Percentiles rank a stretch among this genome's conserved stretches.
These are phyloP conservation scores for Physcomitrellopsis africana DNA, from an alignment of 225 moss, liverwort and hornwort genomes.

Conservation along the genomic window DNA sequence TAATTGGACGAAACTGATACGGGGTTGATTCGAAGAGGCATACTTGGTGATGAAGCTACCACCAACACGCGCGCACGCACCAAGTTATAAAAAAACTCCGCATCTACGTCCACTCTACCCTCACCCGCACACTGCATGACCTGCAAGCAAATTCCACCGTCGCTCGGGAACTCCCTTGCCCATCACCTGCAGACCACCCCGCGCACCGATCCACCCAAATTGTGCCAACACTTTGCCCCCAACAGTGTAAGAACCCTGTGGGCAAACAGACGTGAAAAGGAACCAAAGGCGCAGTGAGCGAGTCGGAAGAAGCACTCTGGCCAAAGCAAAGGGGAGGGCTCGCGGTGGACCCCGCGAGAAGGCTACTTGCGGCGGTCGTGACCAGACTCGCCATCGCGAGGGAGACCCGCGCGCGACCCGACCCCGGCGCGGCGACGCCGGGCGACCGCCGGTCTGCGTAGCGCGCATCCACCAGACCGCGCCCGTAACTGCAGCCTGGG, in stretches of 20 bases:
- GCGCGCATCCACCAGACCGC: constrained; percentile 1
- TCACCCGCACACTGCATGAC: neutral
- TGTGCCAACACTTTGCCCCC: too few species aligned
- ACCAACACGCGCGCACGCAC: constrained; percentile 3
- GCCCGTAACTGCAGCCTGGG: constrained; percentile 26
- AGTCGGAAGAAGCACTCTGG: neutral
- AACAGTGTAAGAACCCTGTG: too few species aligned
- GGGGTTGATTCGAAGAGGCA: constrained; percentile 24
- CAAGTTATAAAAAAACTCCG: too few species aligned
- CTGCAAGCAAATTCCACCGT: too few species aligned
- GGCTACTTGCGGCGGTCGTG: constrained; percentile 44
- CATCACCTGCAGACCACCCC: too few species aligned
- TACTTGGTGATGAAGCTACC: constrained; percentile 28
- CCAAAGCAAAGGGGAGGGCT: neutral
- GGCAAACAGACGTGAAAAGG: neutral
- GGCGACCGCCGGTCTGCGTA: neutral
- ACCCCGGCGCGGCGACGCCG: constrained; percentile 28
- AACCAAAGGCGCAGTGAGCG: constrained; percentile 22
- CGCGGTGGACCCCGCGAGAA: constrained; percentile 51
- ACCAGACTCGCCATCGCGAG: neutral
- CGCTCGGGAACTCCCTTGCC: too few species aligned
- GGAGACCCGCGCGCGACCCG: constrained; percentile 25
- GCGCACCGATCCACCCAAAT: too few species aligned
- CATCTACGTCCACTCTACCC: constrained; percentile 15
- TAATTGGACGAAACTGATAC: neutral